Evolutionary conservation across 2,329 filamentous ascomycete genomes (phyloP).

Genomic region (Phoma sp.): DNA sequence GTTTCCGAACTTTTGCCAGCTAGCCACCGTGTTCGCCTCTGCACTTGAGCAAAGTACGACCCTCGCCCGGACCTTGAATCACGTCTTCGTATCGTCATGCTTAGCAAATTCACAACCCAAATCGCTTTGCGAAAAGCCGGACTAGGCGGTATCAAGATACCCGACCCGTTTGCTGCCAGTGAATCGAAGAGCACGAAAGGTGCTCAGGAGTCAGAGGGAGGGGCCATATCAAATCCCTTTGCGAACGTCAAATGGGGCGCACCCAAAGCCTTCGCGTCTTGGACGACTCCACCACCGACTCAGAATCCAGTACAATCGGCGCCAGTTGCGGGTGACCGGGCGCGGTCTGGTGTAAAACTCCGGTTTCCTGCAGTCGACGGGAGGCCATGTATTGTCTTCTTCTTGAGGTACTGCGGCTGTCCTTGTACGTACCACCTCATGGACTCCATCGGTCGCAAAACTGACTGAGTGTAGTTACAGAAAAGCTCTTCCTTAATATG

Average conservation of each 20-base stretch:
- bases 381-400: conserved; percentile 41
- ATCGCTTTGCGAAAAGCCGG: conserved; percentile 66
- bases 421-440: conserved; percentile 33
- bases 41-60: conserved; percentile 1
- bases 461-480: conserved; percentile 34
- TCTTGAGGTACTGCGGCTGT: conserved; percentile 46
- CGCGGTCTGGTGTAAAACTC: conserved; percentile 39
- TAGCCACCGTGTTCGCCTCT: not conserved
- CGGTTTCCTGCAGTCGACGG: conserved; percentile 41
- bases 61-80: not conserved
- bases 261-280: conserved; percentile 43
- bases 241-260: conserved; percentile 47
- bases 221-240: conserved; percentile 43
- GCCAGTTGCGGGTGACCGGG: conserved; percentile 37
- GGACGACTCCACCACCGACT: conserved; percentile 42
- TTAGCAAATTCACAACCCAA: conserved; percentile 65
- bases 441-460: not conserved
- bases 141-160: conserved; percentile 59
- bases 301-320: conserved; percentile 36
- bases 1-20: not conserved
- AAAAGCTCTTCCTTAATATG: conserved; percentile 63
- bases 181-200: conserved; percentile 37
- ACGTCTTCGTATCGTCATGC: conserved; percentile 51
- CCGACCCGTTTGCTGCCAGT: conserved; percentile 38
- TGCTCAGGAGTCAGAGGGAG: conserved; percentile 21